Base-by-base conservation (phyloP, 2,329 filamentous ascomycete species). In the Talaromyces sp. region DNA sequence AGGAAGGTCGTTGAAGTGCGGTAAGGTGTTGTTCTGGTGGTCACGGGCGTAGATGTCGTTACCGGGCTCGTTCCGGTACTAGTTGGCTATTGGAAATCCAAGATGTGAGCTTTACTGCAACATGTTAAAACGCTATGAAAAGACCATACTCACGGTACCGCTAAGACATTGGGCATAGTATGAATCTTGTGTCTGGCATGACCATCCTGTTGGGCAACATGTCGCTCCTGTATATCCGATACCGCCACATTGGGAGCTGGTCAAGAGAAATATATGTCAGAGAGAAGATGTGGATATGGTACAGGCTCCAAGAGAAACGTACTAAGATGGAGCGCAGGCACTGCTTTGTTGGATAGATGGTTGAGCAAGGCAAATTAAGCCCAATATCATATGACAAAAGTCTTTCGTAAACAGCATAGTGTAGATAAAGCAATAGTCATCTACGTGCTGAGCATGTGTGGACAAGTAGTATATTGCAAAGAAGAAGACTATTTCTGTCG, bases 191-290 rank as follows among this genome's bases (percentile, higher is more conserved):
- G 57, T 48, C 57, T 59, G 57, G 18, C 57, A 59, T 3, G 57
- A 59, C 57, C 57, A 59, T 35, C 57, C 57, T 23, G 57, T 48
- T 23, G 57, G 57, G 6, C 57, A 59, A 28, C 57, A 59, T 8
- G 57, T 59, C 48, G 57, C 40, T 23, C 57, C 57, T 46, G 40
- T 50, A 48, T 16, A 59, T 4, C 57, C 57, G 16, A 11, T 46
- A 23, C 57, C 57, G 11, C 57, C 57, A 46, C 57, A 59, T 48
- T 59, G 57, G n/a, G 57, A 59, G 42, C 57, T 59, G 3, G 42
- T 42, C 14, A 57, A 40, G 16, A 25, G 1, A 1, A 18, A 12
- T 21, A 1, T 33, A n/a, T 44, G 23, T 42, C 23, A 58, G 55
- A 42, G 23, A 57, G 18, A 28, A 42, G 21, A 31, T 33, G 42